Base-by-base conservation (phyloP, 768 basidiomycete species). In the Termitomyces sp. region DNA sequence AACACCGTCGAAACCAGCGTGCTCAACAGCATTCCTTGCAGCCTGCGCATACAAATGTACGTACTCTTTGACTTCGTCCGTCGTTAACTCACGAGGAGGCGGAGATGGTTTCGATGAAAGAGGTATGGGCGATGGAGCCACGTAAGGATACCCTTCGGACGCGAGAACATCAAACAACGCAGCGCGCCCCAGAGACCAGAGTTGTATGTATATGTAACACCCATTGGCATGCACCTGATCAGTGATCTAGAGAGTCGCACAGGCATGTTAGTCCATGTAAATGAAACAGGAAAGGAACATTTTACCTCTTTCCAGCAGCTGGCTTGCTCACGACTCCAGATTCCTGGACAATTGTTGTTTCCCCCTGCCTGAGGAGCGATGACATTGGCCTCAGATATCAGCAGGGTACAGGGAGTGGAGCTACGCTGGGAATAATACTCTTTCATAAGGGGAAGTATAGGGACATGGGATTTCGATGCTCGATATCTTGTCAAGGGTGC, bases 1-100 rank as follows among this genome's bases (percentile, higher is more conserved):
- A 54, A 81, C 59, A 42, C 87, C 89, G 58, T 90, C 88, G 59
- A 90, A 90, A 0, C 85, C 87, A 27, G 87, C 86, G 21, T 64
- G 62, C 45, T 74, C 63, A 10, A 86, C 73, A 11, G 83, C 83
- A 54, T 83, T 83, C 27, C 71, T 71, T 4, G 87, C 85, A 1
- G 82, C 84, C 14, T 74, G 69, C 5, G 74, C 80, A 61, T 80
- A 88, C 11, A 79, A 68, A n/a, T 70, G 34, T 21, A 80, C 66
- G 56, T 81, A 80, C 54, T 84, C 79, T 41, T 71, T 63, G 48
- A 86, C 80, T 46, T 85, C 85, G 0, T 64, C 66, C 0, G 66
- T 68, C 0, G 78, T 81, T 35, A 86, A 66, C 1, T 76, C 72
- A 3, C 75, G 71, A 2, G 81, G 82, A 40, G 49, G 49, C n/a